Evolutionary conservation across 148 eudicot genomes (phyloP).

Genomic region (Fagopyrum homotropicum): DNA sequence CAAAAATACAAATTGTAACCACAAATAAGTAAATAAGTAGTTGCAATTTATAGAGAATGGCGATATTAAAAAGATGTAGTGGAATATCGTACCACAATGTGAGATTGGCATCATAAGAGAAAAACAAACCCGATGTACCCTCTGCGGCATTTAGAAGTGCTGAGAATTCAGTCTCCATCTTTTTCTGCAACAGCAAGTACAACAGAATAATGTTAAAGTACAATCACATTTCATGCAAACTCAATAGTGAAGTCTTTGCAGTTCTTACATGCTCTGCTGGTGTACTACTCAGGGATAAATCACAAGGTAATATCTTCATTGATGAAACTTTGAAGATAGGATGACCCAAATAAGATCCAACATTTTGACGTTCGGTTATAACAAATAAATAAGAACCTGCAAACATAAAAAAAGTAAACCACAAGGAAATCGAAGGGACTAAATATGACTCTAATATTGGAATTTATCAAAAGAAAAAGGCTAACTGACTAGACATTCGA

Average conservation of each 20-base stretch:
- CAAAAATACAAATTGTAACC: not conserved
- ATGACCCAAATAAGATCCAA: conserved; percentile 83
- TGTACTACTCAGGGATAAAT: conserved; percentile 65
- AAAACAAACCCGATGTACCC: conserved; percentile 68
- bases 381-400: conserved; percentile 84
- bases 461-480: not conserved
- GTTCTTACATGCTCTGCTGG: conserved; percentile 67
- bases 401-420: conserved; percentile 10
- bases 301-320: conserved; percentile 82
- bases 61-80: not conserved
- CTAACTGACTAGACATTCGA: not conserved
- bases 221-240: not conserved
- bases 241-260: not conserved
- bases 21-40: not conserved
- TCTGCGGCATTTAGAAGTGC: conserved; percentile 64
- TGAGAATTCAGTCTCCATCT: conserved; percentile 81
- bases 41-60: not conserved
- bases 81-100: conserved; percentile 67
- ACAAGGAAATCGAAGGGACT: not conserved
- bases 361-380: conserved; percentile 70
- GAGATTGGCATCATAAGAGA: conserved; percentile 85
- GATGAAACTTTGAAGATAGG: conserved; percentile 77
- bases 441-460: not conserved
- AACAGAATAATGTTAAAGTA: conserved; percentile 16
- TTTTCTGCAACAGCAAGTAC: conserved; percentile 51